These are phyloP conservation scores for Serendipita sp. DNA, from an alignment of 768 basidiomycete genomes.

Conservation along the genomic window DNA sequence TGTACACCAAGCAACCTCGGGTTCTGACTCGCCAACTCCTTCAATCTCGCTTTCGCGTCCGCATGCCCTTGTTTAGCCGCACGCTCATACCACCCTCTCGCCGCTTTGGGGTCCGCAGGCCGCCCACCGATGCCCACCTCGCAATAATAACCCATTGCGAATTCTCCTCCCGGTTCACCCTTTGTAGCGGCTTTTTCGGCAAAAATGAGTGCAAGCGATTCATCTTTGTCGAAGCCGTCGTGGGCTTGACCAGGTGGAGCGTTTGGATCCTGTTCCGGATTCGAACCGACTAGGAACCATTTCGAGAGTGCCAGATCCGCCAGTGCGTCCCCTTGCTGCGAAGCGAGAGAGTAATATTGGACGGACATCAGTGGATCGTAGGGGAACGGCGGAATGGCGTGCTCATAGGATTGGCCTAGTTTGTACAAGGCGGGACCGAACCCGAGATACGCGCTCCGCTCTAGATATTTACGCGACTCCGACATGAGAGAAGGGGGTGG, in stretches of 20 bases:
- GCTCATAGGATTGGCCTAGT: constrained; percentile 82
- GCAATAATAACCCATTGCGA: constrained; percentile 89
- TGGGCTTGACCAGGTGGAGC: constrained; percentile 15
- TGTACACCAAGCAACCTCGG: constrained; percentile 26
- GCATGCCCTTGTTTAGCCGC: constrained; percentile 62
- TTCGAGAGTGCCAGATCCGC: constrained; percentile 95
- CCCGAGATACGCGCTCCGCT: constrained; percentile 69
- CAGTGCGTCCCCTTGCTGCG: constrained; percentile 70
- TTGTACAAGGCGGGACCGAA: constrained; percentile 80
- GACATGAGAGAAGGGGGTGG: constrained; percentile 27
- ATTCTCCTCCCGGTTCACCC: constrained; percentile 68
- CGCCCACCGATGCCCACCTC: constrained; percentile 78
- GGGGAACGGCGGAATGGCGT: constrained; percentile 65
- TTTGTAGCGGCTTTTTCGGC: constrained; percentile 72
- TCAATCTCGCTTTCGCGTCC: constrained; percentile 62
- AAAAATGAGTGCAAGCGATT: constrained; percentile 69
- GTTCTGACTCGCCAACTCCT: constrained; percentile 32
- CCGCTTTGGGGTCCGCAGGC: constrained; percentile 17
- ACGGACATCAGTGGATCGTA: constrained; percentile 83
- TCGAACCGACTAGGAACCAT: constrained; percentile 88
- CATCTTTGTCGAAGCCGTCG: constrained; percentile 70
- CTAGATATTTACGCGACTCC: constrained; percentile 63
- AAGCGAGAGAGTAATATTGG: constrained; percentile 53
- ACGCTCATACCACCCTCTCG: constrained; percentile 1
- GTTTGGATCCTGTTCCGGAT: constrained; percentile 11